Conservation (phyloP, 768 basidiomycete species). For the Floccularia luteovirens region DNA sequence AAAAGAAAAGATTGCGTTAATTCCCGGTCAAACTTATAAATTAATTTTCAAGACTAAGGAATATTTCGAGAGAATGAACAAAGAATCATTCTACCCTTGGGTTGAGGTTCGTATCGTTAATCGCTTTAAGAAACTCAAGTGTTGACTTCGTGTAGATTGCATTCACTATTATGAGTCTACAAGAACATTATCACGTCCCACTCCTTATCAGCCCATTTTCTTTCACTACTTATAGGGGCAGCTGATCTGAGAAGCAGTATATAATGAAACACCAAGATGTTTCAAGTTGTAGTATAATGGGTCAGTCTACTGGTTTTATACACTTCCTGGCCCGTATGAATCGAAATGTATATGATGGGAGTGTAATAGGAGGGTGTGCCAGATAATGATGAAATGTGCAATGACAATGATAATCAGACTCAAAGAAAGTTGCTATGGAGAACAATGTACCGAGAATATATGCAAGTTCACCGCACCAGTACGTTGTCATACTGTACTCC, state of each 20-base stretch:
- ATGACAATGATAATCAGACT: constrained; percentile 17
- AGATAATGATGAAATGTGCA: constrained; percentile 14
- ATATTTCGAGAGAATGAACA: constrained; percentile 62
- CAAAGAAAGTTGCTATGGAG: constrained; percentile 12
- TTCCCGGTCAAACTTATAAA: constrained; percentile 65
- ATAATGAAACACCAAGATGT: constrained; percentile 9
- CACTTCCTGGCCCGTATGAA: constrained; percentile 15
- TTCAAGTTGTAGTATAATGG: constrained; percentile 11
- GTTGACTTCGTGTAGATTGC: constrained; percentile 46
- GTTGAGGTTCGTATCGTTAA: constrained; percentile 57
- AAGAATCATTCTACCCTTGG: constrained; percentile 82
- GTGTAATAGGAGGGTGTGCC: constrained; percentile 14
- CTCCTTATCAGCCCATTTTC: constrained; percentile 88
- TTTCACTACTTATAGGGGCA: constrained; percentile 92
- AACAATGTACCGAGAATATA: constrained; percentile 5
- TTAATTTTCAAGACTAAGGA: constrained; percentile 77
- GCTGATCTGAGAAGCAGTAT: constrained; percentile 27
- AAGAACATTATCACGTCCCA: constrained; percentile 88
- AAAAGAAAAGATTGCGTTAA: constrained; percentile 35
- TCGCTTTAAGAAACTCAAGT: background rate
- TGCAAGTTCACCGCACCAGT: constrained; percentile 26
- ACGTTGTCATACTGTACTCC: constrained; percentile 80
- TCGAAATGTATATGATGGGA: constrained; percentile 17
- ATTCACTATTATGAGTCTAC: constrained; percentile 63
- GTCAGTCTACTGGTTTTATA: constrained; percentile 12